Evolutionary conservation across 2,329 filamentous ascomycete genomes (phyloP).

Genomic region (Aspergillus unguis): DNA sequence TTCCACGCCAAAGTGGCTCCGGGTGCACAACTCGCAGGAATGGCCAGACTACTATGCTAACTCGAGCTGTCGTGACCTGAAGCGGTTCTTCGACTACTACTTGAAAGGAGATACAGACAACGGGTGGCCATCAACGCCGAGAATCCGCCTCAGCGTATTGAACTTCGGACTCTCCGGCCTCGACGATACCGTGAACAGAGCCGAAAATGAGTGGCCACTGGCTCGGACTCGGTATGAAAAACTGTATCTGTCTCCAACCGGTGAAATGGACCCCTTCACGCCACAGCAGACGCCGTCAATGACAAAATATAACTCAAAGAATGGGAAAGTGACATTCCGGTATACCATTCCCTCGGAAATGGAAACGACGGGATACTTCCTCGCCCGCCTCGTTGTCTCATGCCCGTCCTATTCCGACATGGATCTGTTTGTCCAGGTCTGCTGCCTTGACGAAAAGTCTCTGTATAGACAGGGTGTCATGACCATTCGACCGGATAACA

Average conservation of each 20-base stretch:
- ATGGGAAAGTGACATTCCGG: not conserved
- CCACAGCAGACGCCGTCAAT: not conserved
- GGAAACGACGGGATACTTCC: not conserved
- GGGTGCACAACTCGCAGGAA: not conserved
- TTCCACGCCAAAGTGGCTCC: not conserved
- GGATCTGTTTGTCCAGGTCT: not conserved
- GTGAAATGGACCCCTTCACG: not conserved
- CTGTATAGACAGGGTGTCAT: not conserved
- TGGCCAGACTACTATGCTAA: not conserved
- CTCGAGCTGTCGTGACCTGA: not conserved
- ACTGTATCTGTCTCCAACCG: not conserved
- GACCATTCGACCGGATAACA: not conserved
- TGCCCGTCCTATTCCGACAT: not conserved
- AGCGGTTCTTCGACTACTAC: not conserved
- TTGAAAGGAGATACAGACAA: not conserved
- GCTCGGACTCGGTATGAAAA: not conserved
- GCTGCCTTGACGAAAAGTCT: not conserved
- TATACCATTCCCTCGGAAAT: too few relatives aligned
- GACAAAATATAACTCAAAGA: not conserved
- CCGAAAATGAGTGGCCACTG: not conserved
- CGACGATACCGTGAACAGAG: not conserved
- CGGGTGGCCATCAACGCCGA: not conserved
- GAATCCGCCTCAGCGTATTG: not conserved
- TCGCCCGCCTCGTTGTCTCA: not conserved
- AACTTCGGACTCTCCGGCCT: not conserved